Evolutionary conservation across 352 stramenopile species (phyloP), one percentile per base, ranked within the genome.

Genomic region (Phytophthora hybrid): DNA sequence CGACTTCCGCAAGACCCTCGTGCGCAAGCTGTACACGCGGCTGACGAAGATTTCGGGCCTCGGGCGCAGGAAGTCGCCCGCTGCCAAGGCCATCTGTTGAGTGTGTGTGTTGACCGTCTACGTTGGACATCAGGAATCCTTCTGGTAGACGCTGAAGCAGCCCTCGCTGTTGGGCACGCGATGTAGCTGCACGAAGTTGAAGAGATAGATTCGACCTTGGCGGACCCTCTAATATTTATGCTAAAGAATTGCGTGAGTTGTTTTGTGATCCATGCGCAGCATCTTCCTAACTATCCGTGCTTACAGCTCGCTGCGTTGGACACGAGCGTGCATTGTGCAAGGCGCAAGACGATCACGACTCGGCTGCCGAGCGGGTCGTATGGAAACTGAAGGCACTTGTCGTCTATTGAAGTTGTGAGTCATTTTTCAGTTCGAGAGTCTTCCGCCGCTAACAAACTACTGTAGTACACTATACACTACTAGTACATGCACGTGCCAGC

Each of bases 1-100:
- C 16, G 84, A 90, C 51, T 55, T 92, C 60, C 83, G 84, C 61
- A 85, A 87, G 64, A 89, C 82, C 4, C 81, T 93, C 18, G 78
- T 84, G 54, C 83, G 81, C 58, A 89, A 88, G 70, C 60, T 93
- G 41, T 90, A 87, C 74, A 56, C 75, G 59, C 73, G 77, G 8
- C 54, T 92, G 34, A 81, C 79, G 19, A 86, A 82, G 51, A 77
- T 93, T 56, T 82, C 83, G 1, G 63, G 63, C 37, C 70, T 88
- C 10, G 63, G 52, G 9, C 74, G 81, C 34, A 80, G 71, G 70
- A 83, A 77, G 32, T 31, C 63, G 37, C 11, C 37, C 11, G 37
- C 37, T 18, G 5, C 52, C 2, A 67, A 75, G 29, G 39, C 61
- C 39, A 47, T 41, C 21, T 63, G 58, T 77, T 77, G 41, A 31